A percentile compares a stretch with the other conserved stretches of the same genome.
phyloP scores from a whole-genome alignment of 2,329 filamentous ascomycete species.

The Apiospora saccharicola region DNA sequence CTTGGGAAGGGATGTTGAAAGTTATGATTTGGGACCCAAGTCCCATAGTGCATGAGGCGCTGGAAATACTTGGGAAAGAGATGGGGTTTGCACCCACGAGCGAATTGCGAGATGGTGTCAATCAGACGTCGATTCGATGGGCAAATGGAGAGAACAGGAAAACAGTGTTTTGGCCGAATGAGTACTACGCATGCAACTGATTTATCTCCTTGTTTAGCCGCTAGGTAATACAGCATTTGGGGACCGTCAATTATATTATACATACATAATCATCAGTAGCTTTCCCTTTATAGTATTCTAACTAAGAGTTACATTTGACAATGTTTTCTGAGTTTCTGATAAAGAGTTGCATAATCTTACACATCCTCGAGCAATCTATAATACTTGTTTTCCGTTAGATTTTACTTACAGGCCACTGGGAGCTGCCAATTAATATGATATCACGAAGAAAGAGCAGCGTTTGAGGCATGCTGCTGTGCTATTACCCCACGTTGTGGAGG shows the following conservation, averaged over 20 bases:
- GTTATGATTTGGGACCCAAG: constrained; percentile 12
- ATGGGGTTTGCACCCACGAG: not conserved
- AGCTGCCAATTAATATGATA: not conserved
- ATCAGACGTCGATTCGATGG: constrained; percentile 21
- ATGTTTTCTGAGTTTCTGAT: not conserved
- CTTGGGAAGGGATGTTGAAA: not conserved
- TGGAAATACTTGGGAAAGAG: not conserved
- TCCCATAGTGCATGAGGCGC: not conserved
- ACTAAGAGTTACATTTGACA: not conserved
- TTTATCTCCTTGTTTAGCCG: not conserved
- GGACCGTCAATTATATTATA: not conserved
- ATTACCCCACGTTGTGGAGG: constrained; percentile 14
- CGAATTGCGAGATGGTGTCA: not conserved
- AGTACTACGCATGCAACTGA: constrained; percentile 20
- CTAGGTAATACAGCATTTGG: not conserved
- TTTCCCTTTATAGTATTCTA: too few species aligned
- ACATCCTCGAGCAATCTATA: too few species aligned
- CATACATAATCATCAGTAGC: too few species aligned
- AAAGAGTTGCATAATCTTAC: not conserved
- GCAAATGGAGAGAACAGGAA: not conserved
- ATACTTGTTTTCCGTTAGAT: not conserved
- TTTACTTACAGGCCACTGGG: not conserved
- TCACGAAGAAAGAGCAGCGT: not conserved
- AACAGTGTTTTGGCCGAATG: constrained; percentile 19
- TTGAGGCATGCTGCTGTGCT: not conserved